These are phyloP conservation scores for Tausonia pullulans DNA, from an alignment of 1,284 basidiomycete genomes.

Conservation along the genomic window DNA sequence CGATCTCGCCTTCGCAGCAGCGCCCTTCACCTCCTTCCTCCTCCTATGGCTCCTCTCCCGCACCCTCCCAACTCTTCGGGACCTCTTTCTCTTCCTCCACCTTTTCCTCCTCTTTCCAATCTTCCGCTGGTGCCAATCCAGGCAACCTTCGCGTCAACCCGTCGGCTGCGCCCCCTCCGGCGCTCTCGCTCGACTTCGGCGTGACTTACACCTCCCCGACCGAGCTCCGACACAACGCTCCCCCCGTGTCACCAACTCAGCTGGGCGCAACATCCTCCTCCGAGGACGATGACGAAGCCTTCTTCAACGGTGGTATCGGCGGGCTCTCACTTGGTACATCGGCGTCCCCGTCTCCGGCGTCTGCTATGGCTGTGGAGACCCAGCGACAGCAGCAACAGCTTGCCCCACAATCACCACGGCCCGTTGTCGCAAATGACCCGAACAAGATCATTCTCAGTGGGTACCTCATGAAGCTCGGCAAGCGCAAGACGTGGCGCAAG, in stretches of 20 bases:
- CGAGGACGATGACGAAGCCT: constrained; percentile 24
- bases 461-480: constrained; percentile 95
- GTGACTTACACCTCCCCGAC: not conserved
- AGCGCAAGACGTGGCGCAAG: constrained; percentile 90
- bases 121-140: too few relatives aligned
- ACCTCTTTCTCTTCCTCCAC: not conserved
- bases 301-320: not conserved
- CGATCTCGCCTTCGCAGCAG: too few relatives aligned
- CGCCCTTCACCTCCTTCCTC: not conserved
- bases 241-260: constrained; percentile 2
- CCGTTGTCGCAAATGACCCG: constrained; percentile 40
- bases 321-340: too few relatives aligned
- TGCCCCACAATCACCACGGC: too few relatives aligned
- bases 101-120: not conserved
- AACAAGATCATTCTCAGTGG: constrained; percentile 69
- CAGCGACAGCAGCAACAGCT: too few relatives aligned
- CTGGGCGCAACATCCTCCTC: constrained; percentile 16
- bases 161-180: too few relatives aligned
- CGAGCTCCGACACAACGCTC: not conserved
- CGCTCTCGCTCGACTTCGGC: too few relatives aligned
- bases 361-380: too few relatives aligned
- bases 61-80: not conserved
- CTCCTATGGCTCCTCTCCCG: not conserved
- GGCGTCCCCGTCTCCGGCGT: too few relatives aligned
- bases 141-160: too few relatives aligned